Base-by-base conservation (phyloP, 2,329 filamentous ascomycete genomes). In the Trichoderma simmonsii region DNA sequence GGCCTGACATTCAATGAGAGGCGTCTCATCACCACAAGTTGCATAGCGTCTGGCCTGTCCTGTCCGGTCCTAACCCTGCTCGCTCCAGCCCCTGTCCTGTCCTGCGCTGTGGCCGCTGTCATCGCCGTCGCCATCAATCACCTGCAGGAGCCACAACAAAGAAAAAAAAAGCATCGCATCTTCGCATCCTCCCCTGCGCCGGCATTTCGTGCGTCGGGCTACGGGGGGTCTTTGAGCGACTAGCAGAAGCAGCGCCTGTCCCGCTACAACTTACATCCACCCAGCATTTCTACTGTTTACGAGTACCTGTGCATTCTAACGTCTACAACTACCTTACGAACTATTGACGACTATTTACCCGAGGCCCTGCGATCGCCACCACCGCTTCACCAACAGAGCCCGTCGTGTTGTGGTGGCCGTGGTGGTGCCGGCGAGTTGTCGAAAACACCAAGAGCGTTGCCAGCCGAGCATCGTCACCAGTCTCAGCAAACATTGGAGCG, bases 381-480 rank as follows among this genome's bases (percentile, higher is more conserved):
- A 61, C 56, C 36, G 34, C 39, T 51, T 60, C 36, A 32, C 39
- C 54, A 28, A 24, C 65, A 30, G 36, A 43, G 24, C 48, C 48
- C 57, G 48, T 21, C 66, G 48, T 57, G 66, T 34, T 56, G 54
- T 34, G 66, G 56, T 61, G 66, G 66, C 39, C 39, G 66, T 51
- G 66, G 56, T 69, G 66, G 56, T 69, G 66, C 56, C 60, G 66
- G 66, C 66, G 24, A 36, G 15, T 39, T 26, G 68, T 57, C 32
- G 60, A 56, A 30, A 60, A 68, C 71, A 64, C 67, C 28, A 26
- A 62, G 36, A 59, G 60, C 57, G 56, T 48, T 62, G 39, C 39
- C 71, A 21, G 39, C 59, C 26, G 48, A 39, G 68, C 76, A 61
- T 62, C 75, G 4, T 76, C 62, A 61, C 21, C 70, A 32, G 34